phyloP scores from a whole-genome alignment of 2,329 filamentous ascomycete genomes.

The Aureobasidium melanogenum region DNA sequence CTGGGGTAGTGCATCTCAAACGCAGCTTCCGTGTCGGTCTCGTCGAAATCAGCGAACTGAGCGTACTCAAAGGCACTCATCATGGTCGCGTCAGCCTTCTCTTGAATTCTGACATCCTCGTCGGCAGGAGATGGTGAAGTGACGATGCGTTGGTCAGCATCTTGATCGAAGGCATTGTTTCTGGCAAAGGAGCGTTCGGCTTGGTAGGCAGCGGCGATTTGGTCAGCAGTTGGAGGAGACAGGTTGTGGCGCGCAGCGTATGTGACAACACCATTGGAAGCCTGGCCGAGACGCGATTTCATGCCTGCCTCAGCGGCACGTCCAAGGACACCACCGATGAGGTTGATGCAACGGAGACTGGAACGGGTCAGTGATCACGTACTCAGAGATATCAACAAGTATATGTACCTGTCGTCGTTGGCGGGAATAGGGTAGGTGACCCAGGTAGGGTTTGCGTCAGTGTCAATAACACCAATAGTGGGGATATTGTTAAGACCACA shows the following conservation, averaged over 20 bases:
- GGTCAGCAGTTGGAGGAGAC: conserved; percentile 15
- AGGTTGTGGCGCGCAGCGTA: conserved; percentile 38
- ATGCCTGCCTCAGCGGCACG: conserved; percentile 75
- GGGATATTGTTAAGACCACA: conserved; percentile 82
- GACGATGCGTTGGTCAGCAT: neutral
- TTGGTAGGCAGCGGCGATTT: conserved; percentile 2
- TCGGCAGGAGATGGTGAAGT: neutral
- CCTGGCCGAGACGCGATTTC: conserved; percentile 53
- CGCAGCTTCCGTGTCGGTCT: neutral
- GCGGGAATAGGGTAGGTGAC: conserved; percentile 95
- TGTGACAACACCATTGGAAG: conserved; percentile 52
- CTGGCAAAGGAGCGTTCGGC: neutral
- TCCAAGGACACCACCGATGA: conserved; percentile 79
- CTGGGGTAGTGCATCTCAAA: conserved; percentile 13
- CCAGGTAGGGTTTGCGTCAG: conserved; percentile 82
- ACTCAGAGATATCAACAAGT: neutral
- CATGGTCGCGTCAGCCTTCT: neutral
- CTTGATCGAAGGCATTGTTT: neutral
- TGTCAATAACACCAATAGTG: conserved; percentile 91
- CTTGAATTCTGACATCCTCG: neutral
- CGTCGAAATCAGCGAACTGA: conserved; percentile 10
- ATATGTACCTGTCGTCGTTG: conserved; percentile 75
- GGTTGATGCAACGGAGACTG: conserved; percentile 69
- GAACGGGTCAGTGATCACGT: neutral
- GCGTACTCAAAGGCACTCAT: conserved; percentile 12